Percentiles rank a stretch among this genome's conserved stretches.
These are phyloP conservation scores for Erodium trifolium DNA, from an alignment of 441 rosid species.

Conservation along the genomic window DNA sequence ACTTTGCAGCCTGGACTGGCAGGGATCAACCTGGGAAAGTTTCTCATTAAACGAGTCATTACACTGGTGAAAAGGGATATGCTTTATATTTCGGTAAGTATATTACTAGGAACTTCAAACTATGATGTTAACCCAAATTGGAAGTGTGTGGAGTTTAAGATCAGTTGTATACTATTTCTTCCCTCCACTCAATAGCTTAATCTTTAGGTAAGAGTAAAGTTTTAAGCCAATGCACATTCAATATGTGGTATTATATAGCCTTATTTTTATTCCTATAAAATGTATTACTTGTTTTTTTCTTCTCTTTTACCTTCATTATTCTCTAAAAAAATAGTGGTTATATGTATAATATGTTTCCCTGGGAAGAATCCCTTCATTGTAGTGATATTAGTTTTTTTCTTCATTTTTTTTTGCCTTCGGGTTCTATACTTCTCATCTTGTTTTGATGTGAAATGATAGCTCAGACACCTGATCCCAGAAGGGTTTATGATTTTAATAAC, in stretches of 20 bases:
- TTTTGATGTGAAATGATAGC: neutral
- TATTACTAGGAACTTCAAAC: slow-evolving; percentile 2
- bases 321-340: neutral
- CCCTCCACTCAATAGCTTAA: neutral
- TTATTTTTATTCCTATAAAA: neutral
- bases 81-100: slow-evolving; percentile 78
- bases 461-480: neutral
- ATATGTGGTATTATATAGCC: neutral
- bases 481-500: neutral
- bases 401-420: neutral
- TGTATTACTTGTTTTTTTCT: neutral
- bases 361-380: slow-evolving; percentile 1
- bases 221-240: neutral
- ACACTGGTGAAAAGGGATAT: slow-evolving; percentile 81
- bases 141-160: slow-evolving; percentile 4
- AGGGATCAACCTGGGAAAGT: slow-evolving; percentile 92
- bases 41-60: slow-evolving; percentile 87
- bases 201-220: neutral
- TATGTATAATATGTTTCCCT: neutral
- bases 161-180: neutral
- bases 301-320: neutral
- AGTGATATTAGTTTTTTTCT: neutral
- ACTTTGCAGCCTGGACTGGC: slow-evolving; percentile 85
- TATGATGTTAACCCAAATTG: neutral
- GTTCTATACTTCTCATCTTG: neutral